These are phyloP conservation scores for Hortaea werneckii DNA, from an alignment of 2,329 filamentous ascomycete species.

Conservation along the genomic window DNA sequence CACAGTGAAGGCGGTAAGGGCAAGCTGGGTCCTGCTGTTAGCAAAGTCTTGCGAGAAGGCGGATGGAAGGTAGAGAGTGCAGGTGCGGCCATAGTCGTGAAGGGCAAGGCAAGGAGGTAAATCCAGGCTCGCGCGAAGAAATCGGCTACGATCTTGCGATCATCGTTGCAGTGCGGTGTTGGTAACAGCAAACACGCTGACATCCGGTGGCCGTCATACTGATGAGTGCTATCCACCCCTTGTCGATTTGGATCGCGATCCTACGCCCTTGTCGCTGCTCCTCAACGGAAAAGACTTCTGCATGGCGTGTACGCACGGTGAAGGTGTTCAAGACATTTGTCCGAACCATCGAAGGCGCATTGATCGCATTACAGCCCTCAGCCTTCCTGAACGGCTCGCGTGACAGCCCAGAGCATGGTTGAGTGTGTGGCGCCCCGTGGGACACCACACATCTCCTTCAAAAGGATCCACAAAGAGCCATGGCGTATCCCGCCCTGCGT, in stretches of 20 bases:
- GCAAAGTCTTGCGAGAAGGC: constrained; percentile 60
- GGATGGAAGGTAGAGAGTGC: constrained; percentile 74
- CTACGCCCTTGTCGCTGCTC: too few relatives aligned
- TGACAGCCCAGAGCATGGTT: neutral
- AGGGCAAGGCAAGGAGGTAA: constrained; percentile 34
- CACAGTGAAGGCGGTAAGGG: constrained; percentile 71
- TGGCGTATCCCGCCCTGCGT: too few relatives aligned
- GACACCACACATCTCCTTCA: neutral
- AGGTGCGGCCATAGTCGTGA: constrained; percentile 61
- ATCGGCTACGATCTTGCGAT: too few relatives aligned
- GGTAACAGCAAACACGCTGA: too few relatives aligned
- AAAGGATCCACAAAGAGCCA: too few relatives aligned
- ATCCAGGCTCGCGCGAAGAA: neutral
- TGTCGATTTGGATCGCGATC: too few relatives aligned
- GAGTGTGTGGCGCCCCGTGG: constrained; percentile 1
- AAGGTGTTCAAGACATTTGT: too few relatives aligned
- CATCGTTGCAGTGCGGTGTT: too few relatives aligned
- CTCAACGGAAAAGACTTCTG: too few relatives aligned
- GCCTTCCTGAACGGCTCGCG: neutral
- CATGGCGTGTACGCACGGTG: too few relatives aligned
- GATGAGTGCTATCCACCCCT: too few relatives aligned
- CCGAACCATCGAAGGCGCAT: neutral
- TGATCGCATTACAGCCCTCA: neutral
- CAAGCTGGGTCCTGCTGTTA: constrained; percentile 70
- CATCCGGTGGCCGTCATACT: too few relatives aligned